A percentile compares a stretch with the other conserved stretches of the same genome.
phyloP scores from a whole-genome alignment of 2,329 filamentous ascomycete genomes.

The Penicillium sp. region DNA sequence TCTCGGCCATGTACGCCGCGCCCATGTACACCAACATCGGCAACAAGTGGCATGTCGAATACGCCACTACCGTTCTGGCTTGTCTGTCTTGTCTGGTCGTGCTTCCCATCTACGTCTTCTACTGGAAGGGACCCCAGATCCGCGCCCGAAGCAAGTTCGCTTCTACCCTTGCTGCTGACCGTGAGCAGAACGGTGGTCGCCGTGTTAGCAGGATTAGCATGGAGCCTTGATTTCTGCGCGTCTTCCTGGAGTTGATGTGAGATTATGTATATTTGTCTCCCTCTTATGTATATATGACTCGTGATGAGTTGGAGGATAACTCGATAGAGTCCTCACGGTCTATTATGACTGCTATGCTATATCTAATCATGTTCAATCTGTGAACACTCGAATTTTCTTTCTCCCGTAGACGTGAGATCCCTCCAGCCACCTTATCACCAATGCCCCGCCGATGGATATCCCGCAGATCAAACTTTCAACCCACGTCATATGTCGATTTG shows the following conservation, averaged over 20 bases:
- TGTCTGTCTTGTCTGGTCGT: conserved; percentile 62
- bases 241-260: neutral
- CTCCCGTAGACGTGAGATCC: neutral
- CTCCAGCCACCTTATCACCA: neutral
- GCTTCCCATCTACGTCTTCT: conserved; percentile 63
- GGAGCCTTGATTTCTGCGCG: conserved; percentile 10
- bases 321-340: neutral
- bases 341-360: neutral
- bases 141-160: conserved; percentile 63
- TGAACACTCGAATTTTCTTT: neutral
- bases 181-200: conserved; percentile 24
- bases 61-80: conserved; percentile 61
- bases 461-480: neutral
- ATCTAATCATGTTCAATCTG: neutral
- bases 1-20: conserved; percentile 66
- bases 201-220: conserved; percentile 27
- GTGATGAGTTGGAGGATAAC: neutral
- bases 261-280: neutral
- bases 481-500: neutral
- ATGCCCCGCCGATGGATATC: neutral
- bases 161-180: conserved; percentile 51
- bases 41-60: conserved; percentile 54
- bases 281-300: conserved; percentile 8
- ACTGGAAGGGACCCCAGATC: conserved; percentile 61
- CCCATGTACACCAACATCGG: conserved; percentile 64